phyloP scores from a whole-genome alignment of 2,329 filamentous ascomycete species.

The Camillea tinctor region DNA sequence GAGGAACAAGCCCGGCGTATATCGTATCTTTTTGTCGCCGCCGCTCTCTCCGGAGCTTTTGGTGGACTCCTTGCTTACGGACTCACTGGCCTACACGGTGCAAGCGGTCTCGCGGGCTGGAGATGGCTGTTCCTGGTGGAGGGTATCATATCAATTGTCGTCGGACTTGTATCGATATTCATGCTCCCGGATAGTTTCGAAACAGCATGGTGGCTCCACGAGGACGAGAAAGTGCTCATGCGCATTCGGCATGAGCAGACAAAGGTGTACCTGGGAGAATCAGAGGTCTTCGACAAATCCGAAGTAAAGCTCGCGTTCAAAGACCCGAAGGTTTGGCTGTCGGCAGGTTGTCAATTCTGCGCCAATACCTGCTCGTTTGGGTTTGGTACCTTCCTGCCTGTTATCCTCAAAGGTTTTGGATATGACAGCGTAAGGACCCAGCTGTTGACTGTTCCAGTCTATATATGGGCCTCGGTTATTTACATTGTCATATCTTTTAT shows the following conservation, averaged over 20 bases:
- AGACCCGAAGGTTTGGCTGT: constrained; percentile 15
- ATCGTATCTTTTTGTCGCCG: constrained; percentile 46
- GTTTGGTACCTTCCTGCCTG: constrained; percentile 6
- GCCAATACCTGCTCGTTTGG: constrained; percentile 8
- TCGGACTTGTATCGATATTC: constrained; percentile 9
- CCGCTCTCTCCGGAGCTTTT: constrained; percentile 23
- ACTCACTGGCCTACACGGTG: constrained; percentile 13
- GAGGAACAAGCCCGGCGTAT: constrained; percentile 47
- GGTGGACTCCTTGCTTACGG: constrained; percentile 22
- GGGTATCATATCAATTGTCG: constrained; percentile 10
- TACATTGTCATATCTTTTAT: constrained; percentile 9
- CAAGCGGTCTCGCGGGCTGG: constrained; percentile 13
- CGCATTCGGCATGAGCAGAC: constrained; percentile 9
- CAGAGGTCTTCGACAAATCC: constrained; percentile 8
- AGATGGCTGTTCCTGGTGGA: constrained; percentile 16
- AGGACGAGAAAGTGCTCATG: constrained; percentile 16
- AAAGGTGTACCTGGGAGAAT: constrained; percentile 5
- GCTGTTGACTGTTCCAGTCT: constrained; percentile 11
- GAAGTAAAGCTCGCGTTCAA: constrained; percentile 15
- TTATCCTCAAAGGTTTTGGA: constrained; percentile 13
- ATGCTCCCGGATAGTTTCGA: constrained; percentile 15
- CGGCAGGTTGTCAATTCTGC: neutral
- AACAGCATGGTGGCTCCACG: constrained; percentile 10
- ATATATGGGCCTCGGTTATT: constrained; percentile 9
- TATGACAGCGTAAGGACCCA: constrained; percentile 6